Base-by-base conservation (phyloP, 192 early-diverging fungal genomes). In the Helicostylum pulchrum region DNA sequence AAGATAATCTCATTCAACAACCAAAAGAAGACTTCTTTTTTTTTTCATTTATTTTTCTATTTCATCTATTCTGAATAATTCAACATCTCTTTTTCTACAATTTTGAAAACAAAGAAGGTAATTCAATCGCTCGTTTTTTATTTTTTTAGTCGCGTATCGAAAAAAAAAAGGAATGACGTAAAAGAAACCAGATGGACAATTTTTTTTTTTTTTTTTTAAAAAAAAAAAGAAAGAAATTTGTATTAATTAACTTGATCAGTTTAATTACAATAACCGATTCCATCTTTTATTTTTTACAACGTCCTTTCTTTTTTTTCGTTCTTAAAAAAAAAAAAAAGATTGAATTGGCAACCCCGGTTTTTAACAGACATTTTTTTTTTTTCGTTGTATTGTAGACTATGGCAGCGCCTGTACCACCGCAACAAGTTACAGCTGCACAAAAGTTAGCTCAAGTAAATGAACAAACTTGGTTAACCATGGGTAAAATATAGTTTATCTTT, bases 381-480 rank as follows among this genome's bases (percentile, higher is more conserved):
- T 26, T 26, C 2, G 26, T 26, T 26, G 2, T 26, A 26, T 26
- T 26, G 26, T 26, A 26, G 26, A 26, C 26, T 26, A 43, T 62
- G 48, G 34, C 48, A 20, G 20, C 49, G 7, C 42, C 50, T 43
- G 50, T 42, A 63, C 61, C 49, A 52, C 61, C 61, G 14, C 61
- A 63, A 39, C 61, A 23, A 52, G n/a, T 34, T 20, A 68, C 59
- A 9, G 63, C 76, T 39, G 68, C 78, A 23, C 77, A 79, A 34
- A 78, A 77, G 20, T 61, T 87, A 47, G 76, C 73, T 39, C 66
- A 61, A 12, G 73, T 84, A 30, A 83, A 83, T 59, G 83, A 88
- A 26, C 78, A 83, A 45, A 77, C 81, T 30, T 86, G 85, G 86
- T 67, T 89, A 23, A 75, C 77, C 21, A 71, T 85, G 66, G 84